phyloP scores from a whole-genome alignment of 768 basidiomycete species.

The Suillus placidus region DNA sequence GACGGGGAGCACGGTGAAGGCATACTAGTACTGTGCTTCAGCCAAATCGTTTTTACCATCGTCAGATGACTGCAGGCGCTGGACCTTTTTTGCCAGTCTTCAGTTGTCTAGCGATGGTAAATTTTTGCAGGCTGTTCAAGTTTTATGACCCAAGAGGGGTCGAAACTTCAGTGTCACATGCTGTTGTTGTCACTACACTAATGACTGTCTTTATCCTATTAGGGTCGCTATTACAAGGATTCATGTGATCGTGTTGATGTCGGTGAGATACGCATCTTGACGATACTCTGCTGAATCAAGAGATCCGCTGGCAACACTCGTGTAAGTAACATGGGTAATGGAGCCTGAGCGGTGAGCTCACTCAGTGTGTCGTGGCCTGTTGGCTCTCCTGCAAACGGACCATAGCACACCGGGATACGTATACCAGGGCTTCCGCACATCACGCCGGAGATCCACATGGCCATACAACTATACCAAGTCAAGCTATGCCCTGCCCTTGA shows the following conservation, averaged over 20 bases:
- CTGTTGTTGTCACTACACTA: neutral
- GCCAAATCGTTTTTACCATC: neutral
- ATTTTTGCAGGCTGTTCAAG: neutral
- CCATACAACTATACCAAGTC: no score
- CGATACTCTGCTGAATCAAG: no score
- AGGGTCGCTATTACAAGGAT: no score
- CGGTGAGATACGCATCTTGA: no score
- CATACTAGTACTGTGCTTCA: no score
- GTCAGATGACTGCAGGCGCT: neutral
- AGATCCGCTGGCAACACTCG: no score
- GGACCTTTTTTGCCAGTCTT: neutral
- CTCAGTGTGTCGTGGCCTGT: neutral
- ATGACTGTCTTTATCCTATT: neutral
- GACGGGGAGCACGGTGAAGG: neutral
- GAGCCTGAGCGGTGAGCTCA: no score
- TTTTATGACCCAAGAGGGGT: no score
- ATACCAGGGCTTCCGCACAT: neutral
- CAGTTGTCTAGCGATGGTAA: neutral
- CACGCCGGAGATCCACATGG: no score
- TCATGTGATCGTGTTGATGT: no score
- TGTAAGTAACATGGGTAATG: no score
- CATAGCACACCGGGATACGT: neutral
- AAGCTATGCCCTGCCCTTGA: neutral
- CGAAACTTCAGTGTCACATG: no score
- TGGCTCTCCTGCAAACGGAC: neutral